Percentiles rank a stretch among this genome's conserved stretches.
phyloP scores from a whole-genome alignment of 1,139 yeast genomes.

The Kodamaea sp. region DNA sequence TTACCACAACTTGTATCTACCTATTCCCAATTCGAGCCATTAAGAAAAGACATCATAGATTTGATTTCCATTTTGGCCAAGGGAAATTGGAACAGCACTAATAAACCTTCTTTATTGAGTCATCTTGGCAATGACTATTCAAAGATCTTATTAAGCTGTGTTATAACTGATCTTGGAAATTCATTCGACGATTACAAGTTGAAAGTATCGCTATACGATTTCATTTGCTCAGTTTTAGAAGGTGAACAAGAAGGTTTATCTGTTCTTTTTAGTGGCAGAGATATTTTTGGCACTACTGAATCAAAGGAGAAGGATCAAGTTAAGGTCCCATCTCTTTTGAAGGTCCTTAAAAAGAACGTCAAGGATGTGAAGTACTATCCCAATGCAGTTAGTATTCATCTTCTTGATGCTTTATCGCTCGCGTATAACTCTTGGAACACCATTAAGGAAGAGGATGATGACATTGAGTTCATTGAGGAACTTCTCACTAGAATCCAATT shows the following conservation, averaged over 20 bases:
- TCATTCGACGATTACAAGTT: conserved; percentile 57
- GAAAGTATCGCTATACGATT: conserved; percentile 62
- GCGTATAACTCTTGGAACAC: conserved; percentile 74
- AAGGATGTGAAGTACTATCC: conserved; percentile 56
- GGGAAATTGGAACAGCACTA: conserved; percentile 56
- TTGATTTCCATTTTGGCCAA: conserved; percentile 63
- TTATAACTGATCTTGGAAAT: conserved; percentile 62
- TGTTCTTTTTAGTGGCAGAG: conserved; percentile 73
- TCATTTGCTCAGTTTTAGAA: conserved; percentile 74
- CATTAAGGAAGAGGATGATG: conserved; percentile 50
- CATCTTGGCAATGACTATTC: conserved; percentile 72
- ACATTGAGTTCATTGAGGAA: conserved; percentile 51
- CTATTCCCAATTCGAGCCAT: conserved; percentile 50
- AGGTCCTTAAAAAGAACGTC: conserved; percentile 60
- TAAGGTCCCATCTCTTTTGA: conserved; percentile 47
- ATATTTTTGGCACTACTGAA: conserved; percentile 40
- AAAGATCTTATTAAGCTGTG: conserved; percentile 54
- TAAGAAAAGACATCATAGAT: conserved; percentile 56
- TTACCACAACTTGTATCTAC: conserved; percentile 61
- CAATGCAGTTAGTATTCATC: conserved; percentile 55
- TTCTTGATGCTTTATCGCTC: conserved; percentile 64
- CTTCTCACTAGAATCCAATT: conserved; percentile 43
- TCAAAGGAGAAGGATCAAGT: conserved; percentile 15
- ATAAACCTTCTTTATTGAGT: conserved; percentile 77
- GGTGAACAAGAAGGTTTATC: conserved; percentile 87